Evolutionary conservation across 768 basidiomycete species (phyloP).

Genomic region (Phylloporus sp.): DNA sequence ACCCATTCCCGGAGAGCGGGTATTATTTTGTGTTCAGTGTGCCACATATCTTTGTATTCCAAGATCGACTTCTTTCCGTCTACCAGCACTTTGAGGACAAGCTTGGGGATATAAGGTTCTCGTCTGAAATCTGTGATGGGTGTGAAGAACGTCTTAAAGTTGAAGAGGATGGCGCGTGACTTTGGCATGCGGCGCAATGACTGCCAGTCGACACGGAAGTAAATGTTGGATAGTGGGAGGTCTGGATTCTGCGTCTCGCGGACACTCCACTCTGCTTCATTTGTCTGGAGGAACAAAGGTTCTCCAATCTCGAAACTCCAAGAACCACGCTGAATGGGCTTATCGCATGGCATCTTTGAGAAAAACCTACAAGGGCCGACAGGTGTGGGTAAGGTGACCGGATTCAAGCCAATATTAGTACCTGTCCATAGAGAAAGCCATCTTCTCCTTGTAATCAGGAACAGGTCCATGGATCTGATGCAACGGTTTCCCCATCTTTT

Average conservation of each 20-base stretch:
- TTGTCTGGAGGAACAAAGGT: conserved; percentile 42
- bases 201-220: conserved; percentile 54
- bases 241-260: conserved; percentile 34
- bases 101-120: conserved; percentile 47
- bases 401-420: conserved; percentile 22
- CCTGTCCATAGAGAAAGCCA: conserved; percentile 49
- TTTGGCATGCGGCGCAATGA: conserved; percentile 47
- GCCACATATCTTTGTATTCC: conserved; percentile 42
- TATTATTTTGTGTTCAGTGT: conserved; percentile 41
- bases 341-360: conserved; percentile 42
- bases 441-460: conserved; percentile 48
- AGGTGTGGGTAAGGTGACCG: conserved; percentile 2
- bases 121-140: conserved; percentile 40
- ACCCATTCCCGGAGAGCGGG: conserved; percentile 46
- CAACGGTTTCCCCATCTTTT: conserved; percentile 47
- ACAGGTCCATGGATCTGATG: conserved; percentile 46
- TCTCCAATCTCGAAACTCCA: conserved; percentile 51
- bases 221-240: conserved; percentile 38
- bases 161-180: conserved; percentile 48
- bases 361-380: conserved; percentile 36
- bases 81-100: conserved; percentile 41
- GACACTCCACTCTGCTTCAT: conserved; percentile 34
- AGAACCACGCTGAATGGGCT: conserved; percentile 51
- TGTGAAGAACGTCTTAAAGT: conserved; percentile 53
- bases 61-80: conserved; percentile 39